Conservation (phyloP, 116 monocot species). For the Trichopus zeylanicus region DNA sequence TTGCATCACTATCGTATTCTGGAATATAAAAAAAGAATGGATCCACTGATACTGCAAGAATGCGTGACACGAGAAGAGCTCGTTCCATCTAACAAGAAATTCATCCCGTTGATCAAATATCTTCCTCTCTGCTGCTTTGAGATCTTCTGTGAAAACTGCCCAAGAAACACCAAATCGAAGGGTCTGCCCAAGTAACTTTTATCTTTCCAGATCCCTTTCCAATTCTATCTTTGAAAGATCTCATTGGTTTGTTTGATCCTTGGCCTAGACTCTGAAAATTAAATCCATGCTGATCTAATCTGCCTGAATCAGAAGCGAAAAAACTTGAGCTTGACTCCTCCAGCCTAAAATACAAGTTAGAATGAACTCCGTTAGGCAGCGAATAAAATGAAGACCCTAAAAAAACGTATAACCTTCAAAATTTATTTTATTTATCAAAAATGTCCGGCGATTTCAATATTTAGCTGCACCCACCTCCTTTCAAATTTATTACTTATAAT, state of each 20-base stretch:
- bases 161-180: constrained; percentile 50
- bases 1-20: constrained; percentile 22
- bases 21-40: constrained; percentile 82
- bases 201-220: constrained; percentile 49
- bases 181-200: constrained; percentile 46
- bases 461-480: too few relatives aligned
- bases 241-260: constrained; percentile 26
- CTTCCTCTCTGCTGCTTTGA: constrained; percentile 61
- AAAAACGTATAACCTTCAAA: too few relatives aligned
- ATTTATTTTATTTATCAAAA: too few relatives aligned
- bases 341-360: too few relatives aligned
- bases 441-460: too few relatives aligned
- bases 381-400: too few relatives aligned
- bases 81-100: constrained; percentile 65
- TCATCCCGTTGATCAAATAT: constrained; percentile 86
- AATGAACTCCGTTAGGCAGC: too few relatives aligned
- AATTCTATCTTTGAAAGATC: constrained; percentile 43
- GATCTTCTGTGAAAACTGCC: constrained; percentile 83
- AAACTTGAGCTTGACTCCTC: constrained; percentile 49
- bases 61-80: constrained; percentile 59
- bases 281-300: constrained; percentile 42
- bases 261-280: constrained; percentile 28
- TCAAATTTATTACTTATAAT: too few relatives aligned
- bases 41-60: constrained; percentile 69
- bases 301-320: constrained; percentile 27